Percentiles rank a stretch among this genome's conserved stretches.
Conservation (phyloP, 2,329 filamentous ascomycete species). For the Aureobasidium musti region DNA sequence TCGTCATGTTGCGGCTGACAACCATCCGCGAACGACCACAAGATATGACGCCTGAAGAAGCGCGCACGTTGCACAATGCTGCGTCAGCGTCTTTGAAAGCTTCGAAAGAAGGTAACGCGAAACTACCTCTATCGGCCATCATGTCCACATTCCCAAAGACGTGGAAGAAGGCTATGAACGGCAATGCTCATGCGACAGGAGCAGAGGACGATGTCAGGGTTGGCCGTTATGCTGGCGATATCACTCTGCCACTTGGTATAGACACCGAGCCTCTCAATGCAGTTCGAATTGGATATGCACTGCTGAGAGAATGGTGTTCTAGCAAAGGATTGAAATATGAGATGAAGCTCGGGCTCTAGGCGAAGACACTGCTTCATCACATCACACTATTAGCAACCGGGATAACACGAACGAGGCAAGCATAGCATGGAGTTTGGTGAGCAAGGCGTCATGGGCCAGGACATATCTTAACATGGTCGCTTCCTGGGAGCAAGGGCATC, state of each 20-base stretch:
- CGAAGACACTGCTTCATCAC: neutral
- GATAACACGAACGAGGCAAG: neutral
- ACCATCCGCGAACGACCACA: conserved; percentile 14
- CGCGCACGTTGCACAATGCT: conserved; percentile 33
- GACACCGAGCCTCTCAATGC: conserved; percentile 49
- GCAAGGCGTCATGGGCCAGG: neutral
- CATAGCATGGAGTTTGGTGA: conserved; percentile 17
- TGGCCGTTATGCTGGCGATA: conserved; percentile 41
- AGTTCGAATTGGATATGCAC: conserved; percentile 47
- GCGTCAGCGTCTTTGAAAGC: conserved; percentile 28
- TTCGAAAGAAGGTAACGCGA: conserved; percentile 24
- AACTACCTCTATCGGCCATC: conserved; percentile 43
- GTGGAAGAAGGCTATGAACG: conserved; percentile 36
- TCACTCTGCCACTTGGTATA: conserved; percentile 45
- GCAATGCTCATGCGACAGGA: neutral
- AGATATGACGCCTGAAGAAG: conserved; percentile 17
- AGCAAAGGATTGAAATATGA: conserved; percentile 10
- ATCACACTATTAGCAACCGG: neutral
- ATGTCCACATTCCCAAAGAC: conserved; percentile 44
- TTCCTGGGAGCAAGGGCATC: no score
- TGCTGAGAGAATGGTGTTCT: conserved; percentile 47
- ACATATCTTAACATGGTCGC: neutral
- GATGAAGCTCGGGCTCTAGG: conserved; percentile 5
- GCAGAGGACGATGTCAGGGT: conserved; percentile 35
- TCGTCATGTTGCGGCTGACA: conserved; percentile 39